Conservation (phyloP, 2,329 filamentous ascomycete species). For the Phoma sp. region DNA sequence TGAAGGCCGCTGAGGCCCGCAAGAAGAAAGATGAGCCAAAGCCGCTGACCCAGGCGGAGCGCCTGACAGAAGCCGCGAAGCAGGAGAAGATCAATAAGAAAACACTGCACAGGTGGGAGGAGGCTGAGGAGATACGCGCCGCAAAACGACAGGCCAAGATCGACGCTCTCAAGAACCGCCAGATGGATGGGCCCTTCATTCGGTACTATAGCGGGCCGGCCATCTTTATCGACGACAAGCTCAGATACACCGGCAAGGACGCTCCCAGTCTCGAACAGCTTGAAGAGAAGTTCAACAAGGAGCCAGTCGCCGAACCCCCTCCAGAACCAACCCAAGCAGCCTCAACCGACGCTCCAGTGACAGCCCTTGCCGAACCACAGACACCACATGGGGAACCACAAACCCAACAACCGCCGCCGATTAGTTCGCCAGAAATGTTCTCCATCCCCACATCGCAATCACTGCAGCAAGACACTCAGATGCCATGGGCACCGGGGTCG, state of each 20-base stretch:
- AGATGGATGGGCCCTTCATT: slow-evolving; percentile 85
- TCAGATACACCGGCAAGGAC: slow-evolving; percentile 68
- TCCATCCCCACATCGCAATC: slow-evolving; percentile 24
- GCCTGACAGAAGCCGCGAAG: slow-evolving; percentile 78
- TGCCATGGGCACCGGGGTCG: slow-evolving; percentile 33
- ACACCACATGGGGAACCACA: slow-evolving; percentile 6
- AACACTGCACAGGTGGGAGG: slow-evolving; percentile 92
- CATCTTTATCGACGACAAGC: slow-evolving; percentile 76
- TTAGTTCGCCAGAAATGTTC: slow-evolving; percentile 19
- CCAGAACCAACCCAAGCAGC: slow-evolving; percentile 15
- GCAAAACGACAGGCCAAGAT: slow-evolving; percentile 83
- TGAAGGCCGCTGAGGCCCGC: slow-evolving; percentile 65
- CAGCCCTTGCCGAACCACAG: slow-evolving; percentile 2
- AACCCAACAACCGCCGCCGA: slow-evolving; percentile 19
- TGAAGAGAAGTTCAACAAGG: slow-evolving; percentile 46
- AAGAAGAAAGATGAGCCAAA: slow-evolving; percentile 78
- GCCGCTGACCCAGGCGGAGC: slow-evolving; percentile 84
- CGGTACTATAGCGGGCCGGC: slow-evolving; percentile 94
- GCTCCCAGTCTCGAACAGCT: slow-evolving; percentile 44
- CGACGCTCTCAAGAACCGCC: slow-evolving; percentile 85
- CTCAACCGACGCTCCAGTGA: slow-evolving; percentile 3
- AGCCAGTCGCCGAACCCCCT: slow-evolving; percentile 15
- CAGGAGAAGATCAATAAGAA: slow-evolving; percentile 88
- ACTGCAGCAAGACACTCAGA: slow-evolving; percentile 20
- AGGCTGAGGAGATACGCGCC: slow-evolving; percentile 85